Conservation (phyloP, 2,329 filamentous ascomycete species). For the Trichoderma atroviride region DNA sequence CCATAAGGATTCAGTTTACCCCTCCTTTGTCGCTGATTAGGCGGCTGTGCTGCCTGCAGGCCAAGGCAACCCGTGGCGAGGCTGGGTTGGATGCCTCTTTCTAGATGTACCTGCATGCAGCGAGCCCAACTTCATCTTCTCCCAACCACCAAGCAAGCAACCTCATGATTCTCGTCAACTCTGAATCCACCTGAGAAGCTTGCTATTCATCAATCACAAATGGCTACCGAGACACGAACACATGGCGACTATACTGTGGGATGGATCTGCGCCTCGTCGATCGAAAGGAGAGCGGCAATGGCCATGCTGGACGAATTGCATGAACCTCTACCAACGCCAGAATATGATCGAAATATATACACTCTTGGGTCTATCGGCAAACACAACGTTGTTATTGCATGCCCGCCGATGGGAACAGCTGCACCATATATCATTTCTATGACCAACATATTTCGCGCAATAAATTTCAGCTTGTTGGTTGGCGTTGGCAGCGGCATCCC, state of each 20-base stretch:
- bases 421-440: slow-evolving; percentile 3
- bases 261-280: not conserved
- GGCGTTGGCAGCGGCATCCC: slow-evolving; percentile 49
- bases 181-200: too few relatives aligned
- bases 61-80: too few relatives aligned
- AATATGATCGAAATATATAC: not conserved
- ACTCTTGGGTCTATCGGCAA: not conserved
- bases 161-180: too few relatives aligned
- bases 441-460: slow-evolving; percentile 27
- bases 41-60: too few relatives aligned
- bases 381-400: not conserved
- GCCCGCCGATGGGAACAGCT: not conserved
- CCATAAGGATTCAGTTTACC: too few relatives aligned
- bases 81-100: too few relatives aligned
- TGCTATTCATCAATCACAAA: not conserved
- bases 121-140: too few relatives aligned
- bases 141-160: too few relatives aligned
- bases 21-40: too few relatives aligned
- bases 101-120: too few relatives aligned
- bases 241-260: not conserved
- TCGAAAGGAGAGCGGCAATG: not conserved
- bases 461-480: slow-evolving; percentile 31
- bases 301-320: not conserved
- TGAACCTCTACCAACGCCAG: not conserved
- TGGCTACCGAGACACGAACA: not conserved